Evolutionary conservation across 2,329 filamentous ascomycete species (phyloP).

Genomic region (Cryphonectria parasitica): DNA sequence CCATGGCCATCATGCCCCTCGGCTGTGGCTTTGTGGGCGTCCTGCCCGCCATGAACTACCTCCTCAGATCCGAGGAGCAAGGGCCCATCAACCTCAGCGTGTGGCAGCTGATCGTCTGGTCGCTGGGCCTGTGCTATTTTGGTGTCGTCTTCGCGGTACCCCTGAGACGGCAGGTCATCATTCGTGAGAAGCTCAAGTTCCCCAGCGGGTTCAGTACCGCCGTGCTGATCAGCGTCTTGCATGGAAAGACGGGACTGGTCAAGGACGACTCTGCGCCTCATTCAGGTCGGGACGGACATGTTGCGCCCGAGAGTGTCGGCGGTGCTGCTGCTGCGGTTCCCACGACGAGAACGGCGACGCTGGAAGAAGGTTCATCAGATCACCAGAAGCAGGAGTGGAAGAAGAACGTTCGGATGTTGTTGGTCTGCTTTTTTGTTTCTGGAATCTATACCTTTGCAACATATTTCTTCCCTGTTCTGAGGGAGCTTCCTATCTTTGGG

Average conservation of each 20-base stretch:
- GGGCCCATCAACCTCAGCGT: constrained; percentile 74
- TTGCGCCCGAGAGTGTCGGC: constrained; percentile 18
- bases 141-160: constrained; percentile 97
- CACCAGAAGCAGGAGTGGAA: constrained; percentile 44
- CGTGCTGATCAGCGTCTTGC: constrained; percentile 86
- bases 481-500: constrained; percentile 87
- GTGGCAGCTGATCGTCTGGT: constrained; percentile 85
- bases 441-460: constrained; percentile 76
- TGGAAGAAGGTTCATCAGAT: constrained; percentile 36
- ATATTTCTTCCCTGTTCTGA: constrained; percentile 86
- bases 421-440: constrained; percentile 62
- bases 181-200: constrained; percentile 89
- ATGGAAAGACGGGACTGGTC: constrained; percentile 57
- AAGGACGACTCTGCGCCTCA: constrained; percentile 34
- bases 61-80: constrained; percentile 76
- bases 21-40: constrained; percentile 96
- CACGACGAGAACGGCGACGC: constrained; percentile 9
- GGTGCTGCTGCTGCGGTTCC: constrained; percentile 30
- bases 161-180: constrained; percentile 86
- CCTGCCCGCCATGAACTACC: constrained; percentile 82
- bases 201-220: constrained; percentile 95
- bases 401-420: constrained; percentile 57
- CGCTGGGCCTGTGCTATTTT: constrained; percentile 91
- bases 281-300: constrained; percentile 35
- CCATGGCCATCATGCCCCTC: constrained; percentile 94